These are phyloP conservation scores for Xylariaceae sp. DNA, from an alignment of 2,329 filamentous ascomycete genomes.

Conservation along the genomic window DNA sequence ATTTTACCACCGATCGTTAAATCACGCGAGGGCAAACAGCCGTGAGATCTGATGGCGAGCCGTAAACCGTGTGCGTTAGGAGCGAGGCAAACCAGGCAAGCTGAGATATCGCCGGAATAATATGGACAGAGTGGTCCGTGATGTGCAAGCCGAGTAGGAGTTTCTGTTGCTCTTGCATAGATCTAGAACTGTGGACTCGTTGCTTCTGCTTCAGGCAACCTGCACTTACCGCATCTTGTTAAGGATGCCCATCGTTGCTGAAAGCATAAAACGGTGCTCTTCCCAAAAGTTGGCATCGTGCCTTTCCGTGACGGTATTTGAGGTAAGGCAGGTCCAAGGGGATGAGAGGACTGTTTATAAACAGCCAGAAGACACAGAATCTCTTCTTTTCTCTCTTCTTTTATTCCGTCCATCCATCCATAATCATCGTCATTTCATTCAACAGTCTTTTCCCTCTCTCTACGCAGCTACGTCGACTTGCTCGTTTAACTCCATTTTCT, in stretches of 20 bases:
- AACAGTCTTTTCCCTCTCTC: not conserved
- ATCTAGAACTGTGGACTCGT: not conserved
- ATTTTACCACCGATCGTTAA: not conserved
- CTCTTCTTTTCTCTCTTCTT: not conserved
- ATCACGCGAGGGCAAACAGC: not conserved
- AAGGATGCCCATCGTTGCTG: not conserved
- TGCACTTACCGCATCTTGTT: constrained; percentile 3
- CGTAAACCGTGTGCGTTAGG: not conserved
- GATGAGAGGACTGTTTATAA: not conserved
- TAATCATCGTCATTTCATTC: not conserved
- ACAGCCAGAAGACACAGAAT: not conserved
- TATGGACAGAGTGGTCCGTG: not conserved
- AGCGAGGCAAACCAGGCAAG: not conserved
- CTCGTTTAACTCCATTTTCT: not conserved
- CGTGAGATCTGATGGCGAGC: not conserved
- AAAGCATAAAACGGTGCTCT: not conserved
- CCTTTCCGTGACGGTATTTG: not conserved
- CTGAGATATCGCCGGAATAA: not conserved
- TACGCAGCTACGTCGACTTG: not conserved
- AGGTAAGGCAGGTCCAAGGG: not conserved
- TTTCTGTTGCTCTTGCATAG: not conserved
- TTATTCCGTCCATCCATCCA: not conserved
- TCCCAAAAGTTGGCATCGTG: not conserved
- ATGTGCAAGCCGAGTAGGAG: not conserved
- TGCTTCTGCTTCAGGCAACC: not conserved